Evolutionary conservation across 805 yeast genomes (phyloP).

Genomic region (Hanseniaspora pseudoguilliermondii): DNA sequence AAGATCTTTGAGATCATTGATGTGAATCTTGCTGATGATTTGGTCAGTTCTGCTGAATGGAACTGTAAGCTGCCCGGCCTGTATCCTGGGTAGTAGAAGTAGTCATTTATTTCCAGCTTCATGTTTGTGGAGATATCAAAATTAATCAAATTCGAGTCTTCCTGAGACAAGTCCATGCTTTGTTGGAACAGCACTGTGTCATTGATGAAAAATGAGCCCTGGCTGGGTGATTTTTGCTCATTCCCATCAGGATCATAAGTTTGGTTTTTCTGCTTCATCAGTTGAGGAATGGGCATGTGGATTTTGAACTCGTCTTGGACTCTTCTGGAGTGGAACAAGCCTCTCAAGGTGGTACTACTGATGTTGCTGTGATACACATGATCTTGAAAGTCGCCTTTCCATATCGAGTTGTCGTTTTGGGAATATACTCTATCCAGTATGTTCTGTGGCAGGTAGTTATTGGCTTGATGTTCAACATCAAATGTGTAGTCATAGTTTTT

Average conservation of each 20-base stretch:
- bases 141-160: neutral
- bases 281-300: conserved; percentile 5
- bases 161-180: neutral
- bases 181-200: neutral
- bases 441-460: conserved; percentile 3
- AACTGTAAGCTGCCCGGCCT: neutral
- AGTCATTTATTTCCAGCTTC: neutral
- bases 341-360: conserved; percentile 5
- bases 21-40: conserved; percentile 1
- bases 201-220: conserved; percentile 1
- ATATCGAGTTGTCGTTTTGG: neutral
- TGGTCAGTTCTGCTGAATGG: neutral
- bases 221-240: neutral
- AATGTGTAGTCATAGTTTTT: conserved; percentile 5
- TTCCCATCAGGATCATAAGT: neutral
- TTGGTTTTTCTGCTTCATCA: neutral
- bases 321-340: neutral
- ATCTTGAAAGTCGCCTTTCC: neutral
- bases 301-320: neutral
- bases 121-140: neutral
- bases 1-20: neutral
- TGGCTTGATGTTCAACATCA: neutral
- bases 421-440: neutral
- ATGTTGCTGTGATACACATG: neutral
- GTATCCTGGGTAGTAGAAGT: neutral